phyloP scores from a whole-genome alignment of 2,329 filamentous ascomycete genomes.

The Zasmidium citrigriseum region DNA sequence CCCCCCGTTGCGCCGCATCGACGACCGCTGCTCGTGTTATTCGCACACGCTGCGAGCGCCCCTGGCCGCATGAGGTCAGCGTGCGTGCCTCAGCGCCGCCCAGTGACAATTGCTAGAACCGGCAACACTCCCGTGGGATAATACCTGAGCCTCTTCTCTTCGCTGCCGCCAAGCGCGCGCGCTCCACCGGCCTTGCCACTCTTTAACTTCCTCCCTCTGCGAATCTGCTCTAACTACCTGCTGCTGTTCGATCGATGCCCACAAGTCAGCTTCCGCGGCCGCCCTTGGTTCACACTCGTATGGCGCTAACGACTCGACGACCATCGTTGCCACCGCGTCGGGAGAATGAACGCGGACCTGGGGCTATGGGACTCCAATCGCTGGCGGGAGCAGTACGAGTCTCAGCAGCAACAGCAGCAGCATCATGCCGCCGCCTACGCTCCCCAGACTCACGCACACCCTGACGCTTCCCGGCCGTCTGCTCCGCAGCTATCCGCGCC shows the following conservation, averaged over 20 bases:
- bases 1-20: constrained; percentile 1
- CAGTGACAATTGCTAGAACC: neutral
- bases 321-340: constrained; percentile 4
- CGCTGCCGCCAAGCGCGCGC: neutral
- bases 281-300: constrained; percentile 1
- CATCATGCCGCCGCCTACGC: neutral
- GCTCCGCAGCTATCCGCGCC: constrained; percentile 23
- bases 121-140: constrained; percentile 7
- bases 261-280: neutral
- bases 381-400: constrained; percentile 8
- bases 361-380: constrained; percentile 11
- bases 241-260: too few relatives aligned
- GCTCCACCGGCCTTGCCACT: neutral
- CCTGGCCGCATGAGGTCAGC: constrained; percentile 10
- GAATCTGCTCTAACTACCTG: too few relatives aligned
- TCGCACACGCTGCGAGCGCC: neutral
- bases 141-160: neutral
- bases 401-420: neutral
- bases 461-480: constrained; percentile 11
- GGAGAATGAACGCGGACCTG: constrained; percentile 11
- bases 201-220: too few relatives aligned
- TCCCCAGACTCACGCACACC: constrained; percentile 6
- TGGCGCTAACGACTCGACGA: constrained; percentile 3
- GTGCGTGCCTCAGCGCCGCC: constrained; percentile 4
- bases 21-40: neutral